Conservation (phyloP, 2,329 filamentous ascomycete species). For the Coniosporium tulheliwenetii region DNA sequence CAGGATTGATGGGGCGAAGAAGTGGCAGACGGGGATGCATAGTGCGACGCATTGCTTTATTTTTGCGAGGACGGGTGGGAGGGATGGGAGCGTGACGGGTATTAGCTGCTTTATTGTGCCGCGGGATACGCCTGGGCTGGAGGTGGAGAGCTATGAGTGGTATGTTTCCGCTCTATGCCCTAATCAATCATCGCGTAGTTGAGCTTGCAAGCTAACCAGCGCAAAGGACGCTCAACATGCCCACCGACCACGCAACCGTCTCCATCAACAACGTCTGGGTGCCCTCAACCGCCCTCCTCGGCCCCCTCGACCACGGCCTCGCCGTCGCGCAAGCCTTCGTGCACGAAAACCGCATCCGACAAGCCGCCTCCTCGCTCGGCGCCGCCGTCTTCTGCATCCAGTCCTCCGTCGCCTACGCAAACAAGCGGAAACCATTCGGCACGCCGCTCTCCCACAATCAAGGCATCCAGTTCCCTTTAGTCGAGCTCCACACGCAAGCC, state of each 20-base stretch:
- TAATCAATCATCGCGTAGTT: not conserved
- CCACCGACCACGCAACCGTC: slow-evolving; percentile 48
- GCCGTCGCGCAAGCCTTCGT: slow-evolving; percentile 49
- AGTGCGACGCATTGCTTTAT: slow-evolving; percentile 45
- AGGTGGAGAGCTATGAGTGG: slow-evolving; percentile 44
- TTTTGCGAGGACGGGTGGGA: slow-evolving; percentile 42
- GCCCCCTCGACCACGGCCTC: slow-evolving; percentile 36
- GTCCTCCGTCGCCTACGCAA: slow-evolving; percentile 40
- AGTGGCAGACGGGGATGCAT: slow-evolving; percentile 52
- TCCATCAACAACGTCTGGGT: slow-evolving; percentile 41
- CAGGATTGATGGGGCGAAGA: slow-evolving; percentile 43
- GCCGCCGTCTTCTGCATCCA: slow-evolving; percentile 45
- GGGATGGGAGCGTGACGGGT: slow-evolving; percentile 35
- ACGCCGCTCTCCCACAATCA: slow-evolving; percentile 43
- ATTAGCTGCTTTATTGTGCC: slow-evolving; percentile 48
- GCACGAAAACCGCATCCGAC: slow-evolving; percentile 50
- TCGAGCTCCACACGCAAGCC: slow-evolving; percentile 44
- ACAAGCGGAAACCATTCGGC: slow-evolving; percentile 37
- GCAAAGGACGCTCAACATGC: slow-evolving; percentile 46
- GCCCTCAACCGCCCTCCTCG: slow-evolving; percentile 35
- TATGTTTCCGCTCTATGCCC: slow-evolving; percentile 3
- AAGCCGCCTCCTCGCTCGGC: slow-evolving; percentile 44
- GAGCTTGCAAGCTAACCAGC: not conserved
- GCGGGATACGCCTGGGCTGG: slow-evolving; percentile 33
- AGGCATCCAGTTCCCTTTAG: slow-evolving; percentile 47